Conservation (phyloP, 169 alveolate genomes). For the Babesia gibsoni region DNA sequence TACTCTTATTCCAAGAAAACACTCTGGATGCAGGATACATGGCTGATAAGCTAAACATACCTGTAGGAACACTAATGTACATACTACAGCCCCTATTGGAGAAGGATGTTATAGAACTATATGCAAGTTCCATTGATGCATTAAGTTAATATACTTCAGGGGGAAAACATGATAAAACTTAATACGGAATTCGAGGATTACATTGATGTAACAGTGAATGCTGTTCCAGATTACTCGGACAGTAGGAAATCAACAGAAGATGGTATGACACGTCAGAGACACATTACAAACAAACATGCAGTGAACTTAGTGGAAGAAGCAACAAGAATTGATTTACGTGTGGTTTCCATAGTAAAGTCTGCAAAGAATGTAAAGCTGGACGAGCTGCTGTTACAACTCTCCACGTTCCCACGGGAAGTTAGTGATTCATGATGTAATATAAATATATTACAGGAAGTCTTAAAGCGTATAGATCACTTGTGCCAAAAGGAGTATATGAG, state of each 20-base stretch:
- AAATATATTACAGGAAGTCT: not conserved
- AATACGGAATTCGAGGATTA: not conserved
- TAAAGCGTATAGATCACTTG: not conserved
- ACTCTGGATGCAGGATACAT: not conserved
- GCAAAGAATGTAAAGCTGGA: constrained; percentile 25
- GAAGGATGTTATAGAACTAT: not conserved
- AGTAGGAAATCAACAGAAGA: not conserved
- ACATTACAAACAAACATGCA: not conserved
- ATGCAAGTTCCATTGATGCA: not conserved
- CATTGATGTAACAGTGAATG: constrained; percentile 21
- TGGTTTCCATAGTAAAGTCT: constrained; percentile 18
- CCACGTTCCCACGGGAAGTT: constrained; percentile 9
- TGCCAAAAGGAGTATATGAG: constrained; percentile 2
- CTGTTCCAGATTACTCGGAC: constrained; percentile 8
- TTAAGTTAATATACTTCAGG: not conserved
- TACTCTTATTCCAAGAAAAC: constrained; percentile 16
- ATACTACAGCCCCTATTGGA: constrained; percentile 20
- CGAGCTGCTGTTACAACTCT: constrained; percentile 20
- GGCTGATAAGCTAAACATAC: not conserved
- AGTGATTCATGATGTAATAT: not conserved
- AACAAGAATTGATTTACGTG: constrained; percentile 1
- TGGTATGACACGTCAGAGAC: not conserved
- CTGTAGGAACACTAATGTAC: not conserved
- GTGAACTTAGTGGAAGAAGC: not conserved
- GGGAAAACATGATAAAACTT: not conserved